These are phyloP conservation scores for Phytophthora cryptogea DNA, from an alignment of 352 stramenopile species.

Conservation along the genomic window DNA sequence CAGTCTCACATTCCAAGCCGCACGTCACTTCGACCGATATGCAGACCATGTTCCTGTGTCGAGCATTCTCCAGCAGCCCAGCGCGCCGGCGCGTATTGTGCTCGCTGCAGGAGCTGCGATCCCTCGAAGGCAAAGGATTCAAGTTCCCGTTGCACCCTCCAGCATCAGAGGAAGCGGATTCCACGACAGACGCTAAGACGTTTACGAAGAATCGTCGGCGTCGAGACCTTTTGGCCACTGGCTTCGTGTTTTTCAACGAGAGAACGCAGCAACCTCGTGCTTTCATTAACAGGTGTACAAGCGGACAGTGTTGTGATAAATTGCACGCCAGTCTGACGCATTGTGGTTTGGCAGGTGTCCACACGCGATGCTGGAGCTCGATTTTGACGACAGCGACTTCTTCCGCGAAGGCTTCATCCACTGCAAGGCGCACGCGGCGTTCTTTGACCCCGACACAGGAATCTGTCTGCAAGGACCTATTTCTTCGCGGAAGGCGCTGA, in stretches of 20 bases:
- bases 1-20: conserved; percentile 7
- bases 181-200: conserved; percentile 2
- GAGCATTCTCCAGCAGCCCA: conserved; percentile 22
- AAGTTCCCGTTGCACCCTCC: conserved; percentile 57
- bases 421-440: conserved; percentile 81
- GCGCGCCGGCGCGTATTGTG: conserved; percentile 49
- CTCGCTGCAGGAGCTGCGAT: conserved; percentile 53
- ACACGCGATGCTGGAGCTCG: conserved; percentile 73
- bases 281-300: conserved; percentile 57
- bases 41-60: conserved; percentile 16
- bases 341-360: conserved; percentile 46
- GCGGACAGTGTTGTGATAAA: neutral
- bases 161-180: conserved; percentile 8
- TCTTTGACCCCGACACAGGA: conserved; percentile 79
- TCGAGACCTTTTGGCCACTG: conserved; percentile 45
- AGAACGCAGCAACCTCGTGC: conserved; percentile 46
- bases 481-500: conserved; percentile 41
- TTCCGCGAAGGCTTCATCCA: conserved; percentile 80
- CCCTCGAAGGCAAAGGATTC: conserved; percentile 46
- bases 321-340: neutral
- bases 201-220: conserved; percentile 14
- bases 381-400: conserved; percentile 84
- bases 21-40: conserved; percentile 15
- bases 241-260: conserved; percentile 70
- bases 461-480: conserved; percentile 68